Base-by-base conservation (phyloP, 805 yeast species). In the Suhomyces pyralidae region DNA sequence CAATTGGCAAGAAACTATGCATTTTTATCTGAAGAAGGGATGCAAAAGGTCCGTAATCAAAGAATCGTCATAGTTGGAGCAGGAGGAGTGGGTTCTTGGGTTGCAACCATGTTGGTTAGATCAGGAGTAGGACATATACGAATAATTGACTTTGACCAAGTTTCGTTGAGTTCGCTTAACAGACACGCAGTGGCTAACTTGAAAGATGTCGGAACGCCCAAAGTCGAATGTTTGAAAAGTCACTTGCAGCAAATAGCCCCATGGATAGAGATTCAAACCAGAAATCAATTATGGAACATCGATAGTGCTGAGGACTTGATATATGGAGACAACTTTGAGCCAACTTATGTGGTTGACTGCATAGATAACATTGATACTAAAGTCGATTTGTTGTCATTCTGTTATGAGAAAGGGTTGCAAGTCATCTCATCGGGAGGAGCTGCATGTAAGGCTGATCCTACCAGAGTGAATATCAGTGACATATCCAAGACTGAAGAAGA, bases 51-150 rank as follows among this genome's bases (percentile, higher is more conserved):
- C 15, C 82, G 97, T 51, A 70, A 77, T 10, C 86, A 90, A 62
- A 79, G 81, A 51, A 81, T 92, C 2, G 88, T 90, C 1, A 88
- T 93, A 14, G 84, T 83, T 28, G 99, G 99, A 28, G 94, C 93
- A 15, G 99, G 99, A 53, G 99, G 99, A 53, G 99, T 94, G 40
- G 99, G 99, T 2, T 92, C 97, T 0, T 92, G 97, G 93, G 96
- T 86, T 22, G 85, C 88, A 10, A 86, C 96, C 9, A 90, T 96
- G 88, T 78, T 94, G 52, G 87, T 88, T 1, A 83, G 99, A 62
- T 88, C 96, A 15, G 99, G 99, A 14, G 85, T 92, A 40, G 85
- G 87, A 19, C 80, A 82, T 54, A 67, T 94, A 50, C 80, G 91
- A 59, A 79, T 94, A 52, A 84, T 94, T 50, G 99, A 94, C 70